Evolutionary conservation across 768 basidiomycete genomes (phyloP).

Genomic region (Tephrocybe sp.): DNA sequence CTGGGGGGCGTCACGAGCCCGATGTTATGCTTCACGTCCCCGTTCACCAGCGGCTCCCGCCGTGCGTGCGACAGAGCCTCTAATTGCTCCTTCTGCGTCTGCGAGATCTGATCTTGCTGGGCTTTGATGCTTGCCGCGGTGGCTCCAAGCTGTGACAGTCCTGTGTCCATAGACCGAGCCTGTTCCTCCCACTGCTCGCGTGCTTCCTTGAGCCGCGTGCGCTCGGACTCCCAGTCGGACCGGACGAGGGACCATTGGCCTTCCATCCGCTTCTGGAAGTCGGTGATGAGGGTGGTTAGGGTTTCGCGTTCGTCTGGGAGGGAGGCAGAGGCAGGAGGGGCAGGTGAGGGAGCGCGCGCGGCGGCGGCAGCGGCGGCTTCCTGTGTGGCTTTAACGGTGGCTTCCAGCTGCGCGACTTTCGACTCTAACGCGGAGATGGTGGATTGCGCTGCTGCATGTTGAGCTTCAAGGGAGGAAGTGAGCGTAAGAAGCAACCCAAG

Average conservation of each 20-base stretch:
- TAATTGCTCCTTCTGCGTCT: slow-evolving; percentile 20
- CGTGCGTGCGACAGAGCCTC: slow-evolving; percentile 11
- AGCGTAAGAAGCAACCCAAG: slow-evolving; percentile 76
- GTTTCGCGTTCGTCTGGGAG: slow-evolving; percentile 23
- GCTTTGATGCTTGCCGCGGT: slow-evolving; percentile 16
- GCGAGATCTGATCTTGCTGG: slow-evolving; percentile 20
- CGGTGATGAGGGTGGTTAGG: slow-evolving; percentile 52
- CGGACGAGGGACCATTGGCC: slow-evolving; percentile 76
- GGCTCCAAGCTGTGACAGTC: slow-evolving; percentile 45
- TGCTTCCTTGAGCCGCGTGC: slow-evolving; percentile 70
- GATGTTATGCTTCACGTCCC: slow-evolving; percentile 27
- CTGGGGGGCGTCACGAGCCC: slow-evolving; percentile 66
- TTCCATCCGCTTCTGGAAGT: slow-evolving; percentile 81
- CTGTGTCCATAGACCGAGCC: slow-evolving; percentile 50
- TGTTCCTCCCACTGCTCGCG: slow-evolving; percentile 81
- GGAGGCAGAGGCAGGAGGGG: slow-evolving; percentile 6
- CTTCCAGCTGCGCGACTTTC: slow-evolving; percentile 71
- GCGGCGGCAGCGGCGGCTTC: slow-evolving; percentile 40
- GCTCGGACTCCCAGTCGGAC: slow-evolving; percentile 82
- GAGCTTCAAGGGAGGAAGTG: slow-evolving; percentile 70
- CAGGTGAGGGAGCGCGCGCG: slow-evolving; percentile 5
- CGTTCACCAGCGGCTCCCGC: slow-evolving; percentile 24
- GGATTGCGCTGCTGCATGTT: slow-evolving; percentile 76
- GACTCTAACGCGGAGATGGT: slow-evolving; percentile 68
- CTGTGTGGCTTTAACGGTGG: slow-evolving; percentile 48